Base-by-base conservation (phyloP, 371 early-diverging fungal genomes). In the Haplosporangium sp. region DNA sequence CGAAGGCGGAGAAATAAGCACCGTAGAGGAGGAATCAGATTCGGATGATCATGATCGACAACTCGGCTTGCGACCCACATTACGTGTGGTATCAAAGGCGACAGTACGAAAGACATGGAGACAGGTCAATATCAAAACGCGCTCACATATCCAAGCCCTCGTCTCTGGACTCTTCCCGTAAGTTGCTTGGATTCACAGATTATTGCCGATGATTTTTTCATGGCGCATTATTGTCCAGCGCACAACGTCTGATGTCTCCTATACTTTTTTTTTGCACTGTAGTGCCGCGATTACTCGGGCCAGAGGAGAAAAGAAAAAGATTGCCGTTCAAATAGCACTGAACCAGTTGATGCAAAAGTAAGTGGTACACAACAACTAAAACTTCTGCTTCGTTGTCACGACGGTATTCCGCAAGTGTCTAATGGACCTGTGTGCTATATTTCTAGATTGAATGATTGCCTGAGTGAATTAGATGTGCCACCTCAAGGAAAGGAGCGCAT, bases 311-410 rank as follows among this genome's bases (percentile, higher is more conserved):
- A 71, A 64, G 48, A 58, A 59, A 43, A 67, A 77, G 65, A 77
- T 77, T 57, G 72, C 72, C 1, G 45, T 62, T 36, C 79, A 77
- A 21, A 62, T 61, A 36, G 37, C 55, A 11, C 38, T 77, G 54
- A 71, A 67, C 40, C 63, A 65, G 8, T 53, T 77, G 2, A 64
- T 77, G 73, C 69, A 77, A 65, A 68, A 72, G 79, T 77, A 67
- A 3, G 73, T 16, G 7, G 18, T 18, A 12, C 9, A 20, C 14
- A 52, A 45, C 18, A 21, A 29, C 29, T 4, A 29, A 29, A 1
- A 4, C 29, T 29, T 29, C 29, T 29, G 29, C 29, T 29, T 29
- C 29, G 29, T 29, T 29, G 4, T 4, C 29, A 29, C 4, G 29
- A 29, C 29, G 29, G 29, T 29, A 29, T 29, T 29, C 29, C 29